Evolutionary conservation across 441 rosid genomes (phyloP).

Genomic region (Populus hybrid): DNA sequence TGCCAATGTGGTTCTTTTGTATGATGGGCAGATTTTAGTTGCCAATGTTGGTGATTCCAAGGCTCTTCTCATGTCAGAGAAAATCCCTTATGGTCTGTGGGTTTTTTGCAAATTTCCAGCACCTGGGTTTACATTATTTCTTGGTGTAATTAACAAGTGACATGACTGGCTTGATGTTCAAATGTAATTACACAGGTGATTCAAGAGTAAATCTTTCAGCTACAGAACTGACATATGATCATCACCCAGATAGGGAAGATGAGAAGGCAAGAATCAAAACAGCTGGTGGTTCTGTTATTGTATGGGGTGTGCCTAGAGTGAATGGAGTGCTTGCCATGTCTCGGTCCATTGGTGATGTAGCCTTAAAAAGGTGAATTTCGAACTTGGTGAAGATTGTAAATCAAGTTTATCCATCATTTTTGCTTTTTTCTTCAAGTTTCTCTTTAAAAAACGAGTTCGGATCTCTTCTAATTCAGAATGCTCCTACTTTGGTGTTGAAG

Average conservation of each 20-base stretch:
- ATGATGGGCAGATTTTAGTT: constrained; percentile 33
- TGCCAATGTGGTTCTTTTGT: constrained; percentile 29
- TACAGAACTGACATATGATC: constrained; percentile 32
- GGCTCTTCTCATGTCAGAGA: constrained; percentile 38
- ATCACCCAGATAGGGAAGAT: constrained; percentile 41
- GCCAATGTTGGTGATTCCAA: constrained; percentile 46
- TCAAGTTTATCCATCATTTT: neutral
- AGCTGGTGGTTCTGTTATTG: constrained; percentile 35
- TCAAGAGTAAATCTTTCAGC: constrained; percentile 1
- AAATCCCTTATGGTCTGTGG: constrained; percentile 18
- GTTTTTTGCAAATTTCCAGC: constrained; percentile 3
- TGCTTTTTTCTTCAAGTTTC: neutral
- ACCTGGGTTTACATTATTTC: neutral
- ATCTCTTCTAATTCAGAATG: neutral
- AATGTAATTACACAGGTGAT: constrained; percentile 8
- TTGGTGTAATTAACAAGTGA: no score
- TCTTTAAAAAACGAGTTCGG: neutral
- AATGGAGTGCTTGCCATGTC: constrained; percentile 46
- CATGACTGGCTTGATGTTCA: neutral
- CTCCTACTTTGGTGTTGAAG: constrained; percentile 2
- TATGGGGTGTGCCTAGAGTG: constrained; percentile 37
- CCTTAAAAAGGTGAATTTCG: constrained; percentile 26
- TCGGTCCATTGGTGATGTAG: constrained; percentile 40
- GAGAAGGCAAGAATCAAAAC: constrained; percentile 41
- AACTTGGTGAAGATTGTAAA: neutral